Base-by-base conservation (phyloP, 2,329 filamentous ascomycete species). In the Cercospora sp. region DNA sequence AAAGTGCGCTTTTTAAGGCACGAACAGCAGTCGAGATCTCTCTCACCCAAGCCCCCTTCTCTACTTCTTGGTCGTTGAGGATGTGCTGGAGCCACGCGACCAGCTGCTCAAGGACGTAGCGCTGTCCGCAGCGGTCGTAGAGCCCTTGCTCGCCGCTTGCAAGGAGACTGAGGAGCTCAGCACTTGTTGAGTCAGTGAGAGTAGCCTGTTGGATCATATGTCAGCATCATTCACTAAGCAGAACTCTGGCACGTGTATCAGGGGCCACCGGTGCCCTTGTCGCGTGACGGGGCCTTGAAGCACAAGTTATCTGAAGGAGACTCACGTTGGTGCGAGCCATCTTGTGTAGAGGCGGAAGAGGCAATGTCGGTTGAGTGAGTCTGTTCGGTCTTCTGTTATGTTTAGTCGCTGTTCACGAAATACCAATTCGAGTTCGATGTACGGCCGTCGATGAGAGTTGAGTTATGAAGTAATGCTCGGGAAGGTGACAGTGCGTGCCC, bases 51-150 rank as follows among this genome's bases (percentile, higher is more conserved):
- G 7, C 34, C 26, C 51, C 53, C 43, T 67, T 43, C 16, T 63
- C 53, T 9, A 63, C 30, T 24, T 67, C 53, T 18, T 49, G 32
- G 18, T 59, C 53, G 26, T 45, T 43, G 13, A 55, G 24, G 37
- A 67, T 21, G 24, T 67, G 59, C 24, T 37, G 26, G 37, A 61
- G 64, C 9, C 28, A 32, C 18, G 30, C 28, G 13, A 64, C 16
- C 3, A 67, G 61, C 34, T 63, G 65, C 30, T 30, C 24, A 18
- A 67, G 65, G 37, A 61, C 21, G 53, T 63, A 67, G 26, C 61
- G 61, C 61, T 63, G 60, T 43, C 40, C 32, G 26, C 60, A 63
- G 34, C 60, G 60, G 16, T 53, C 60, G 16, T 26, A 32, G 9
- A 63, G 43, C 6, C 60, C 60, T 34, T 51, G 40, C 37, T 49